A percentile compares a stretch with the other conserved stretches of the same genome.
Evolutionary conservation across 805 yeast genomes (phyloP).

Genomic region (Pichia heedii): DNA sequence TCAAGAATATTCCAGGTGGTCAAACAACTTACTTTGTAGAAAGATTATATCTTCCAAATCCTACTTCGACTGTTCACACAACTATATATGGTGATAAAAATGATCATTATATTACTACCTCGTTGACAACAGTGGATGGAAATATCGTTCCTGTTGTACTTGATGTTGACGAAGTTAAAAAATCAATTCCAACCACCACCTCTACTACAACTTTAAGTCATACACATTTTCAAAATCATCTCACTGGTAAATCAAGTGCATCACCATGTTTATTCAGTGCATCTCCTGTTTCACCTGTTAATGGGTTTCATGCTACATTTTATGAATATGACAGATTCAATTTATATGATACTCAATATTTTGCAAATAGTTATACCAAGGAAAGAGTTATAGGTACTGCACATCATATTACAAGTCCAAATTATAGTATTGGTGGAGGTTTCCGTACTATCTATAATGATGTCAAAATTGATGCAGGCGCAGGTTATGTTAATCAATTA

Average conservation of each 20-base stretch:
- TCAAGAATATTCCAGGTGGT: neutral
- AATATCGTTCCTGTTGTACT: neutral
- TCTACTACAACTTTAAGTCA: neutral
- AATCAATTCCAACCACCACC: neutral
- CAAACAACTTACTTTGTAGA: slow-evolving; percentile 3
- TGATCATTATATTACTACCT: neutral
- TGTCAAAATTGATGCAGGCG: slow-evolving; percentile 1
- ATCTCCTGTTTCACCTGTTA: neutral
- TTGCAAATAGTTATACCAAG: slow-evolving; percentile 4
- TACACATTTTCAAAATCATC: neutral
- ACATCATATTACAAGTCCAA: slow-evolving; percentile 4
- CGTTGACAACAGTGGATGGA: neutral
- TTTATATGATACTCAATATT: neutral
- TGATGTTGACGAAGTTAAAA: neutral
- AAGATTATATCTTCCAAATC: neutral
- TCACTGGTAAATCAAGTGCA: slow-evolving; percentile 1
- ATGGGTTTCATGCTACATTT: slow-evolving; percentile 7
- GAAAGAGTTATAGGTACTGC: slow-evolving; percentile 4
- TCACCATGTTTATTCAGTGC: neutral
- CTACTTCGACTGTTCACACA: neutral
- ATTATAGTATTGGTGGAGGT: neutral
- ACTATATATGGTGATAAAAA: neutral
- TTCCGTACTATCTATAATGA: neutral
- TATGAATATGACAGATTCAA: slow-evolving; percentile 1
- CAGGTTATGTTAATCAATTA: slow-evolving; percentile 9